These are phyloP conservation scores for Penicillium atrosanguineum DNA, from an alignment of 495 filamentous ascomycete species.

Conservation along the genomic window DNA sequence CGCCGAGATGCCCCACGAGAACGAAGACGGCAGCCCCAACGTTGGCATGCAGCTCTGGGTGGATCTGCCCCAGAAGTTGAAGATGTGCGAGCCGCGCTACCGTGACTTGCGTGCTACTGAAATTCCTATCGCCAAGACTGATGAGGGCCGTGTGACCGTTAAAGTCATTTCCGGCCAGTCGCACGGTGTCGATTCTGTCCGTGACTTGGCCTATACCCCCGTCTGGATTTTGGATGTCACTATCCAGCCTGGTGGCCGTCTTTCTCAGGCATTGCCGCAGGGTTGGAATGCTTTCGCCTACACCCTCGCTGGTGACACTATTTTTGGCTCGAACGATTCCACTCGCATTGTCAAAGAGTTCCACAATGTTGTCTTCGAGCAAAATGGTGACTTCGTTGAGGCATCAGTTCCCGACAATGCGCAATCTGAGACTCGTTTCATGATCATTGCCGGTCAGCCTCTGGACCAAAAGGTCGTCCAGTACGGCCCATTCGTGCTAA, in stretches of 20 bases:
- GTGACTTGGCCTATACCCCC: slow-evolving; percentile 91
- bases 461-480: slow-evolving; percentile 92
- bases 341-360: slow-evolving; percentile 63
- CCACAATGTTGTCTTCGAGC: slow-evolving; percentile 89
- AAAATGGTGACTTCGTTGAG: slow-evolving; percentile 69
- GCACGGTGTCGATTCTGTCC: slow-evolving; percentile 79
- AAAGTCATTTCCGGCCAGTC: slow-evolving; percentile 88
- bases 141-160: slow-evolving; percentile 70
- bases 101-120: slow-evolving; percentile 75
- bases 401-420: slow-evolving; percentile 68
- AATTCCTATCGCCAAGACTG: slow-evolving; percentile 67
- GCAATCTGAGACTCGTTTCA: slow-evolving; percentile 63
- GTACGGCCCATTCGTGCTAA: slow-evolving; percentile 94
- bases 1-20: slow-evolving; percentile 90
- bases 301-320: slow-evolving; percentile 65
- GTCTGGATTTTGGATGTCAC: slow-evolving; percentile 89
- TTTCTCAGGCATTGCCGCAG: slow-evolving; percentile 69
- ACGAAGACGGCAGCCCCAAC: slow-evolving; percentile 70
- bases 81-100: slow-evolving; percentile 87
- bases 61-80: slow-evolving; percentile 77
- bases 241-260: slow-evolving; percentile 72
- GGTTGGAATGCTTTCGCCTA: slow-evolving; percentile 95
- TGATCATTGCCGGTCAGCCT: slow-evolving; percentile 81
- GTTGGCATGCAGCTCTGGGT: slow-evolving; percentile 95
- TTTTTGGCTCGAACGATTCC: slow-evolving; percentile 60